Percentiles rank a stretch among this genome's conserved stretches.
These are phyloP conservation scores for Pulveroboletus ravenelii DNA, from an alignment of 768 basidiomycete genomes.

Conservation along the genomic window DNA sequence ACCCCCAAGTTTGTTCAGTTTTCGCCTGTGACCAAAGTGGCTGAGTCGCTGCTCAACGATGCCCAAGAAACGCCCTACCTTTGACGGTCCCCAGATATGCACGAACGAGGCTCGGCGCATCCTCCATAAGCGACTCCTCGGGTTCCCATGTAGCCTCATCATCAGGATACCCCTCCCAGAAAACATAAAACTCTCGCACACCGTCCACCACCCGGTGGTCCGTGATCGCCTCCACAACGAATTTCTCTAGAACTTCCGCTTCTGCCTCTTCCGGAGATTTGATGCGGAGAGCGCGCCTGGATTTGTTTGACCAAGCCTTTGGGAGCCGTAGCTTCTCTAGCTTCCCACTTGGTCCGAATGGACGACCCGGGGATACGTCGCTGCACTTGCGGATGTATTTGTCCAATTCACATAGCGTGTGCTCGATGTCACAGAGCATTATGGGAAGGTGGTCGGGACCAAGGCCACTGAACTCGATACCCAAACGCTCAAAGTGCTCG, in stretches of 20 bases:
- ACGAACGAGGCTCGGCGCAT: constrained; percentile 43
- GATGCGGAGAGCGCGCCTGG: constrained; percentile 40
- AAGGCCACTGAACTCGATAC: constrained; percentile 47
- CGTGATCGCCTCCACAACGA: constrained; percentile 37
- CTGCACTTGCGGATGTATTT: constrained; percentile 58
- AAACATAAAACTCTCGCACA: constrained; percentile 42
- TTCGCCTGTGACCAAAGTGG: constrained; percentile 2
- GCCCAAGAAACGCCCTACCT: constrained; percentile 5
- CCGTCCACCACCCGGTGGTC: constrained; percentile 35
- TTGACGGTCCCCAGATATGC: constrained; percentile 33
- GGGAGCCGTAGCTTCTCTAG: constrained; percentile 37
- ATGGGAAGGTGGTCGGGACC: constrained; percentile 48
- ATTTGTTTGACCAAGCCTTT: constrained; percentile 52
- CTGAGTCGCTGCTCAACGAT: neutral
- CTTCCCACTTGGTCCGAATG: constrained; percentile 32
- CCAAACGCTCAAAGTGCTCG: constrained; percentile 57
- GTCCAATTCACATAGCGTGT: constrained; percentile 74
- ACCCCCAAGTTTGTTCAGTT: neutral
- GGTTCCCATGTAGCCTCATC: constrained; percentile 58
- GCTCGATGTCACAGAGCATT: constrained; percentile 71
- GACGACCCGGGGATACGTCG: constrained; percentile 30
- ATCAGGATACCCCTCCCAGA: constrained; percentile 52
- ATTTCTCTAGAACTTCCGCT: constrained; percentile 37
- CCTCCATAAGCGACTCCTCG: constrained; percentile 39
- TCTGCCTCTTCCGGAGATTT: constrained; percentile 32